Base-by-base conservation (phyloP, 805 yeast genomes). In the Starmerella gropengiesseri region DNA sequence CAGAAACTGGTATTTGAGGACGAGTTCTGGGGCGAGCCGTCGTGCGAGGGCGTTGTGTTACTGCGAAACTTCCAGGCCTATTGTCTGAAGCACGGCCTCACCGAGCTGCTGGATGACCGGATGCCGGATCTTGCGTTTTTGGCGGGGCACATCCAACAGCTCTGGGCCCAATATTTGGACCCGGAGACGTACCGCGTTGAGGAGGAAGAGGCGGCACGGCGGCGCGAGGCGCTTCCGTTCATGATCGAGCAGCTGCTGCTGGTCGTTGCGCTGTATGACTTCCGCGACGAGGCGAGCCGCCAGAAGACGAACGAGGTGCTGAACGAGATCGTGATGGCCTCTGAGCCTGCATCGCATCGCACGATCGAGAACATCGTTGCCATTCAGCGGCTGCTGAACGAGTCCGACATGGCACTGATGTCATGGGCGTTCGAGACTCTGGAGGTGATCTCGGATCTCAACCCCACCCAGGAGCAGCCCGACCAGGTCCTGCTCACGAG, bases 221-320 rank as follows among this genome's bases (percentile, higher is more conserved):
- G 77, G 42, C 64, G 72, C 5, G 67, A 65, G 18, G 85, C 80
- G 43, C 57, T 75, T 22, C 87, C 83, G 49, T 48, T 53, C 56
- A 74, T 86, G 36, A 69, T 86, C 31, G 75, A 76, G 45, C 95
- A 91, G 59, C 60, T 89, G 17, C 58, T 89, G 29, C 60, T 65
- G 8, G 71, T 84, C 21, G 78, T 87, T 0, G 71, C 71, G 22
- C 73, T 74, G 29, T 81, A 80, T 56, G 97, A 91, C 59, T 85
- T 75, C 55, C 79, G 85, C 53, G 96, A 91, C 64, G 95, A 87
- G 60, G 73, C 81, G 36, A 95, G 96, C 17, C 73, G 95, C 56
- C 71, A 94, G 58, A 75, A 76, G 34, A 75, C 85, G 74, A 62
- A 81, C 30, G 70, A 67, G 23, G 68, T 74, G 2, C 61, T 78